Evolutionary conservation across 176 grass and related monocot genomes (phyloP).

Genomic region (Oryza rufipogon): DNA sequence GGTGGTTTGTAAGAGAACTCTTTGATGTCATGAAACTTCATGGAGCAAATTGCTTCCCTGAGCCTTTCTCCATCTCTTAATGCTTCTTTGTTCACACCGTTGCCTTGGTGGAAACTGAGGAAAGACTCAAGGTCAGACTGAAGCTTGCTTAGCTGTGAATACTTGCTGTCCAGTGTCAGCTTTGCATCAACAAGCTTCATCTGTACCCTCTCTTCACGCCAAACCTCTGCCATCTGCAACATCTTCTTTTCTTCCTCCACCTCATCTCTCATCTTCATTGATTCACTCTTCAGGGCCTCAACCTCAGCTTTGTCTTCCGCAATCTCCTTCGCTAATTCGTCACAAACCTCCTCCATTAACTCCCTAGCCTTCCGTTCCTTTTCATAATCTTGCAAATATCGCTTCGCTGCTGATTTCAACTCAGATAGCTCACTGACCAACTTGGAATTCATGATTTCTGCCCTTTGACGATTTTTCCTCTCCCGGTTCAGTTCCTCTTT

Average conservation of each 20-base stretch:
- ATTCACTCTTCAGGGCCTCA: slow-evolving; percentile 75
- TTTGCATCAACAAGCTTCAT: slow-evolving; percentile 97
- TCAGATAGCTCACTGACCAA: slow-evolving; percentile 59
- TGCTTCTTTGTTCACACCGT: slow-evolving; percentile 37
- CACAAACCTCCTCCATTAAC: slow-evolving; percentile 75
- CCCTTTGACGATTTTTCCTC: slow-evolving; percentile 59
- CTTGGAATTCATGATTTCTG: slow-evolving; percentile 65
- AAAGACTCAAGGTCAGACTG: slow-evolving; percentile 72
- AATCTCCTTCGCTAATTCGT: slow-evolving; percentile 78
- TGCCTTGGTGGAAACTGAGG: slow-evolving; percentile 47
- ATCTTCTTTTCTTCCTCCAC: slow-evolving; percentile 88
- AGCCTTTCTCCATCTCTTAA: slow-evolving; percentile 57
- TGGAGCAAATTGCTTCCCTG: slow-evolving; percentile 49
- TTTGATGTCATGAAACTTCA: slow-evolving; percentile 52
- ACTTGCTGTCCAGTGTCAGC: slow-evolving; percentile 78
- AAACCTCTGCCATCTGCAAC: slow-evolving; percentile 97
- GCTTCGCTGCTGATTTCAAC: slow-evolving; percentile 54
- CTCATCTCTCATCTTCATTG: slow-evolving; percentile 69
- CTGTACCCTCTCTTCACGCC: slow-evolving; percentile 96
- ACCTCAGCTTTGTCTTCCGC: slow-evolving; percentile 78
- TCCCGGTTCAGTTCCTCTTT: slow-evolving; percentile 66
- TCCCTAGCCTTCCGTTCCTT: slow-evolving; percentile 76
- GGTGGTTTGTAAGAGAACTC: slow-evolving; percentile 67
- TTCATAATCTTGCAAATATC: slow-evolving; percentile 66
- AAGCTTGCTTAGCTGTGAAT: slow-evolving; percentile 67